Evolutionary conservation across 768 basidiomycete species (phyloP).

Genomic region (Amanita subjunquillea): DNA sequence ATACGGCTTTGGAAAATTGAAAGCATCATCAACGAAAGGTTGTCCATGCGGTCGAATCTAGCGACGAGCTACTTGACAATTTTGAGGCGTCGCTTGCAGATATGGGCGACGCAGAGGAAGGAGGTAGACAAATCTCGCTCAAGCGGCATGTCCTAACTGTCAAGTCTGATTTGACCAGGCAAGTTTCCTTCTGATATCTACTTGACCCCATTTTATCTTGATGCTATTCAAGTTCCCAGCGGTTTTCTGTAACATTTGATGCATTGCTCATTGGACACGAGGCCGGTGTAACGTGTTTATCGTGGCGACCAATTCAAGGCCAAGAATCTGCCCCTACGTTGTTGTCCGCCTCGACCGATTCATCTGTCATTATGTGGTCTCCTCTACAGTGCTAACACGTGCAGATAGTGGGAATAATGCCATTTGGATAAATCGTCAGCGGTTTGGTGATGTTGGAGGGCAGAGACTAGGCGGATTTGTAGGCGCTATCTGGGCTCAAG

Average conservation of each 20-base stretch:
- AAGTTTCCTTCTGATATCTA: slow-evolving; percentile 7
- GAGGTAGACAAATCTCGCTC: slow-evolving; percentile 78
- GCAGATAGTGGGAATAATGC: slow-evolving; percentile 34
- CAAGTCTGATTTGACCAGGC: slow-evolving; percentile 34
- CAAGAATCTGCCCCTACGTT: slow-evolving; percentile 35
- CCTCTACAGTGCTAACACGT: slow-evolving; percentile 43
- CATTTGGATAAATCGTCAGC: slow-evolving; percentile 84
- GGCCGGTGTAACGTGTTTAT: slow-evolving; percentile 79
- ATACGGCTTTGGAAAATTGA: slow-evolving; percentile 90
- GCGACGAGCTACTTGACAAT: slow-evolving; percentile 74
- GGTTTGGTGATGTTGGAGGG: slow-evolving; percentile 94
- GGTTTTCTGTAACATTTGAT: slow-evolving; percentile 82
- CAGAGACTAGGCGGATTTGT: slow-evolving; percentile 88
- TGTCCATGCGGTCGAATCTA: slow-evolving; percentile 19
- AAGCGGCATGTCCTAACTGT: slow-evolving; percentile 75
- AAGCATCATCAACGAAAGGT: slow-evolving; percentile 23
- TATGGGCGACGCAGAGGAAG: slow-evolving; percentile 63
- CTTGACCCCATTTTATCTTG: neutral
- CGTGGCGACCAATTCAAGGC: slow-evolving; percentile 52
- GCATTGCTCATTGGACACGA: slow-evolving; percentile 96
- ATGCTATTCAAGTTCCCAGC: slow-evolving; percentile 18
- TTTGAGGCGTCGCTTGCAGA: slow-evolving; percentile 80
- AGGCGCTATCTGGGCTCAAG: slow-evolving; percentile 71
- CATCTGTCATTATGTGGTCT: slow-evolving; percentile 92
- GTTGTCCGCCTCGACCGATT: slow-evolving; percentile 91